Evolutionary conservation across 23 red algal species (phyloP), one percentile per base, ranked within the genome.

Genomic region (Gracilaria domingensis): DNA sequence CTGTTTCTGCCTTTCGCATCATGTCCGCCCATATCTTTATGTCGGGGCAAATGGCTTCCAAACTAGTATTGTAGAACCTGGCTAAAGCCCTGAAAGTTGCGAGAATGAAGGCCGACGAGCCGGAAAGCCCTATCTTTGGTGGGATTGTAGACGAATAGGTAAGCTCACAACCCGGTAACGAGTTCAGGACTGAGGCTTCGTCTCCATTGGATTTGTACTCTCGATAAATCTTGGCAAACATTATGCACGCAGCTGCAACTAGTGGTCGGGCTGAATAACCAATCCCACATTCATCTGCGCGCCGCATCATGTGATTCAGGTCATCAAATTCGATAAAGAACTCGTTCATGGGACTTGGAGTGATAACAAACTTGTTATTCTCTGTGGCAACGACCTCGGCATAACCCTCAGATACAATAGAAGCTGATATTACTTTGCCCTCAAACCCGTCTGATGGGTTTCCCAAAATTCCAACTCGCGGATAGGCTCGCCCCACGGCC

Each of bases 361-460:
- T 50, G 33, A 95, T 80, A 11, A 40, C 30, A 88, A 95, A 95
- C 12, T 78, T 64, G 51, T 87, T 84, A 32, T 50, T 59, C 45
- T 25, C 29, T 20, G 66, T 90, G 18, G 93, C 93, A 51, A 95
- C 87, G 34, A 95, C 93, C 57, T 95, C 77, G 14, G 94, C 94
- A 67, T 75, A 96, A 0, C 94, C 94, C 57, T 88, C 77, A 4
- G 83, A 88, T 53, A 45, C 66, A 37, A 96, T 59, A 29, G 94
- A 62, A 57, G 49, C 53, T 11, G 87, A 76, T 61, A 96, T 66
- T 24, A 91, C 86, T 53, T 79, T 76, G n/a, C 94, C 94, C 20
- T 81, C 87, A 87, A 91, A 92, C 18, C 87, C 88, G 57, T 96
- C 94, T 12, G 86, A 91, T 2, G 94, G 94, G 38, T 96, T 96